Conservation (phyloP, 202 grass and related monocot species). For the Cymbopogon flexuosus region DNA sequence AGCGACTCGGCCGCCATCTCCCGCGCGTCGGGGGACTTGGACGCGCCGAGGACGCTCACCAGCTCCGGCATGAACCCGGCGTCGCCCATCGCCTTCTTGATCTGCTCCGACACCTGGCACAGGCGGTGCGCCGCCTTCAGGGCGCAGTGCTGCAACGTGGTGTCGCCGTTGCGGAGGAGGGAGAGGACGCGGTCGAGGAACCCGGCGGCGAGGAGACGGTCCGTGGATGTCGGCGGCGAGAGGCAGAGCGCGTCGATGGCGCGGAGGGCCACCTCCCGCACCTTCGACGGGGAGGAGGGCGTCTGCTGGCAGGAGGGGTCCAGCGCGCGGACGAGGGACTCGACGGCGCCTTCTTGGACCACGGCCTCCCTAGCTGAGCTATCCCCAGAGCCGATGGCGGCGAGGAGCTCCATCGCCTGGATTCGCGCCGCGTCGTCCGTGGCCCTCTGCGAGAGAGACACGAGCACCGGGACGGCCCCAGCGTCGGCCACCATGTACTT, state of each 20-base stretch:
- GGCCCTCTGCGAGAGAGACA: constrained; percentile 40
- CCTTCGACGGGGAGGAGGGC: constrained; percentile 48
- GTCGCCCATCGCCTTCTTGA: constrained; percentile 69
- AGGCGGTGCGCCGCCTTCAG: constrained; percentile 55
- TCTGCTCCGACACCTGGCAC: constrained; percentile 53
- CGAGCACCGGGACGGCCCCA: constrained; percentile 46
- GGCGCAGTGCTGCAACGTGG: constrained; percentile 50
- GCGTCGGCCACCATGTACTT: constrained; percentile 66
- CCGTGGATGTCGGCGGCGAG: constrained; percentile 23
- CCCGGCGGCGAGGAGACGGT: constrained; percentile 44
- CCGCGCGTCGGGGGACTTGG: constrained; percentile 42
- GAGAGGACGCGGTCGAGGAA: constrained; percentile 60
- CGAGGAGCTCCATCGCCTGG: constrained; percentile 63
- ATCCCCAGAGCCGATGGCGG: constrained; percentile 42
- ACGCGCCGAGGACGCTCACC: constrained; percentile 40
- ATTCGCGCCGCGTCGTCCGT: constrained; percentile 56
- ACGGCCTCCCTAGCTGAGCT: constrained; percentile 5
- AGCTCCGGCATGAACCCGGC: constrained; percentile 84
- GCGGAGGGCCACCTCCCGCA: constrained; percentile 62
- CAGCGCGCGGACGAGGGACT: constrained; percentile 49
- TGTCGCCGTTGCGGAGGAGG: constrained; percentile 51
- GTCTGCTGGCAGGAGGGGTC: constrained; percentile 24
- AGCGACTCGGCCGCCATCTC: constrained; percentile 78
- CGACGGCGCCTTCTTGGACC: constrained; percentile 37
- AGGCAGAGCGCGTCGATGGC: constrained; percentile 60